phyloP scores from a whole-genome alignment of 768 basidiomycete genomes.

The Suillus americanus region DNA sequence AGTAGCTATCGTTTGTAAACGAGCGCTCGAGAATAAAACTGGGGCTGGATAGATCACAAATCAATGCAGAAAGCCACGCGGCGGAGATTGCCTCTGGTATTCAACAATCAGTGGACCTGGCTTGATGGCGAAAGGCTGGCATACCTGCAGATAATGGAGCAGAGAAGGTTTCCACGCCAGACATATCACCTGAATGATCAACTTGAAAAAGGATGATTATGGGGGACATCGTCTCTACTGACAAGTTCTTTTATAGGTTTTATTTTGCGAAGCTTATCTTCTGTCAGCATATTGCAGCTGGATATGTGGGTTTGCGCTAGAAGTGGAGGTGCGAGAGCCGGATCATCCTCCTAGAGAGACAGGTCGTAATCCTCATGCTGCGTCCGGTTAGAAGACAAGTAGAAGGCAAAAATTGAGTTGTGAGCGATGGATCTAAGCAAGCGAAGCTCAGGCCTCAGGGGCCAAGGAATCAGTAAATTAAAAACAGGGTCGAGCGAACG shows the following conservation, averaged over 20 bases:
- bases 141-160: background rate
- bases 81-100: background rate
- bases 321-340: background rate
- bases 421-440: background rate
- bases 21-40: slow-evolving; percentile 1
- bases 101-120: background rate
- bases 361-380: background rate
- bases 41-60: background rate
- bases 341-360: background rate
- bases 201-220: background rate
- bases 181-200: background rate
- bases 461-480: background rate
- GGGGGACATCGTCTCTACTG: background rate
- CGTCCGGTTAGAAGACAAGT: no score
- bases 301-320: background rate
- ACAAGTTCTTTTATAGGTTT: background rate
- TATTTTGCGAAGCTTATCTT: background rate
- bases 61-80: slow-evolving; percentile 1
- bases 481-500: background rate
- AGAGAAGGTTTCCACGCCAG: background rate
- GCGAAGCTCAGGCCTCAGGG: background rate
- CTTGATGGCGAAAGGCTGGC: background rate
- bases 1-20: slow-evolving; percentile 8
- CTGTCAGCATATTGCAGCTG: background rate
- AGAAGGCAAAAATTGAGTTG: background rate